Conservation (phyloP, 148 eudicot species). For the Polygonum maritimum region DNA sequence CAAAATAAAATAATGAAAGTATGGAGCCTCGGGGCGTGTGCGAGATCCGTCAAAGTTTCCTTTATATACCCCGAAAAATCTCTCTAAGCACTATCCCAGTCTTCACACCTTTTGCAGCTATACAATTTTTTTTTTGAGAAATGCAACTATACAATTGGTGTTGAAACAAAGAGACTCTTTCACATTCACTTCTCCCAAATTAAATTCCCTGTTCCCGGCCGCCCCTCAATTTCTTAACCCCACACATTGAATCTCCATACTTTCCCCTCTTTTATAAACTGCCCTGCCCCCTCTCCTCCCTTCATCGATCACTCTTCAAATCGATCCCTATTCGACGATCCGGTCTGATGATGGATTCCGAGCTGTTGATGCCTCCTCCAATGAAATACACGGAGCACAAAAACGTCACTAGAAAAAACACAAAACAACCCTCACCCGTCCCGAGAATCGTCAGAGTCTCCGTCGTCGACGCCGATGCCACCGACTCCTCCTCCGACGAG, state of each 20-base stretch:
- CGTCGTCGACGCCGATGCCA: background rate
- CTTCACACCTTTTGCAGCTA: too few species aligned
- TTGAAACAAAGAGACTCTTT: too few species aligned
- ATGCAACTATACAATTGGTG: too few species aligned
- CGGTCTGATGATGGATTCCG: background rate
- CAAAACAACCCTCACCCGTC: background rate
- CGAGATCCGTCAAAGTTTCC: too few species aligned
- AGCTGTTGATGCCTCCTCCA: background rate
- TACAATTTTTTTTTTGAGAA: too few species aligned
- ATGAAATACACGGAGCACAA: constrained; percentile 3
- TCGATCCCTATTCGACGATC: background rate
- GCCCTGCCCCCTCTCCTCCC: background rate
- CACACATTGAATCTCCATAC: background rate
- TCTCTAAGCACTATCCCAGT: too few species aligned
- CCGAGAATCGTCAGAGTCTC: background rate
- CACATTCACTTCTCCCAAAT: background rate
- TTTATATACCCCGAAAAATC: too few species aligned
- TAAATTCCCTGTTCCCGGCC: background rate
- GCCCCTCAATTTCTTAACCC: background rate
- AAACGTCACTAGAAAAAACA: background rate
- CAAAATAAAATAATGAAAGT: too few species aligned
- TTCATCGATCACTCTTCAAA: background rate
- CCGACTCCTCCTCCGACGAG: constrained; percentile 5
- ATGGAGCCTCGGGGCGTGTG: too few species aligned
- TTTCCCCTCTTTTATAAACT: background rate